Evolutionary conservation across 768 basidiomycete species (phyloP).

Genomic region (Kwoniella pini): DNA sequence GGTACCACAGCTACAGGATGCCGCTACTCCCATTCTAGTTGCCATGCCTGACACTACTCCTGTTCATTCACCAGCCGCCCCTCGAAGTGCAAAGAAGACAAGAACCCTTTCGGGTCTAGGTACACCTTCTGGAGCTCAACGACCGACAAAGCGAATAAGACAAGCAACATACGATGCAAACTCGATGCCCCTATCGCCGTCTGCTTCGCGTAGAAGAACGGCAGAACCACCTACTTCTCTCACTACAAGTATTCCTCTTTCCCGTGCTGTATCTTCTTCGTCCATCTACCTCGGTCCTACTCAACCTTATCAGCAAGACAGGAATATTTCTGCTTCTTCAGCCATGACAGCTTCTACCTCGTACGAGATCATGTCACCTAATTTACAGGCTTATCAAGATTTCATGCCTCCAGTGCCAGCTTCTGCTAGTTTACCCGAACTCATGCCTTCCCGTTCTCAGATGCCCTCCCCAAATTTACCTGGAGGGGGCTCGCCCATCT

Average conservation of each 20-base stretch:
- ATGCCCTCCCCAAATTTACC: constrained; percentile 26
- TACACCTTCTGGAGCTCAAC: constrained; percentile 28
- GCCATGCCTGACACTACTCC: constrained; percentile 16
- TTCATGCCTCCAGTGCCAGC: constrained; percentile 9
- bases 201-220: constrained; percentile 5
- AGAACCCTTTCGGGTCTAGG: constrained; percentile 21
- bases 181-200: constrained; percentile 26
- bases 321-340: constrained; percentile 27
- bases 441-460: constrained; percentile 22
- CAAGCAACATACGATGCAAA: constrained; percentile 34
- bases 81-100: constrained; percentile 21
- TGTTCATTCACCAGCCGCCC: constrained; percentile 16
- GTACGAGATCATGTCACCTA: constrained; percentile 18
- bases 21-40: constrained; percentile 8
- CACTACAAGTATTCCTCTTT: constrained; percentile 19
- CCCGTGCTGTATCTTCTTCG: constrained; percentile 24
- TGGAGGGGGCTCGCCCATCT: constrained; percentile 29
- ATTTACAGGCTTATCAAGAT: constrained; percentile 14
- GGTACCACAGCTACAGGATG: background rate
- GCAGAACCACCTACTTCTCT: constrained; percentile 17
- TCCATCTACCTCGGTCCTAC: constrained; percentile 16
- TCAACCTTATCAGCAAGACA: constrained; percentile 13
- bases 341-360: constrained; percentile 25
- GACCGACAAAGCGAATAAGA: constrained; percentile 27
- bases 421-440: constrained; percentile 21